Percentiles rank a stretch among this genome's conserved stretches.
Conservation (phyloP, 306 rosid species). For the Trifolium subterraneum region DNA sequence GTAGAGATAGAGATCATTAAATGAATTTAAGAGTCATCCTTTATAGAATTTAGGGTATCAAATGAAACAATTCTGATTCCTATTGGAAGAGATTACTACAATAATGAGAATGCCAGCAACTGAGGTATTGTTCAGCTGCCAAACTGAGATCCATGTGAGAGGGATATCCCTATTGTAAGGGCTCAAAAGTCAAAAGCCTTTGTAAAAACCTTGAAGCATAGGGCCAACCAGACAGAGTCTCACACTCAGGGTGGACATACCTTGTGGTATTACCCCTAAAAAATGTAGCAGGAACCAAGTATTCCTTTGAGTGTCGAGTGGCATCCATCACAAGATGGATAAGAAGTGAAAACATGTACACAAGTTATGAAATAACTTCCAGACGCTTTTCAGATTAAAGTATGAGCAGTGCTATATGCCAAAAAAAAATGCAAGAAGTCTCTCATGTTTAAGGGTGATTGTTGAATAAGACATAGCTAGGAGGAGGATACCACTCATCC, state of each 20-base stretch:
- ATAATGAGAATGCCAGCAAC: slow-evolving; percentile 9
- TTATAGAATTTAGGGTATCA: slow-evolving; percentile 30
- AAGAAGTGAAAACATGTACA: slow-evolving; percentile 26
- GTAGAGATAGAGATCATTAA: slow-evolving; percentile 34
- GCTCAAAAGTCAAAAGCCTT: slow-evolving; percentile 32
- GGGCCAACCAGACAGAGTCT: slow-evolving; percentile 4
- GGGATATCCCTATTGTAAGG: slow-evolving; percentile 3
- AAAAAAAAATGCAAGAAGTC: slow-evolving; percentile 13
- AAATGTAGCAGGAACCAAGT: slow-evolving; percentile 22
- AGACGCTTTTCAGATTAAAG: slow-evolving; percentile 20
- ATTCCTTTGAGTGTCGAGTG: slow-evolving; percentile 4
- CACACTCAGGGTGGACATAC: slow-evolving; percentile 9
- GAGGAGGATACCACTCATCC: slow-evolving; percentile 26
- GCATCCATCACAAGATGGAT: slow-evolving; percentile 32
- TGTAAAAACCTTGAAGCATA: slow-evolving; percentile 8
- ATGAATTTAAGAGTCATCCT: slow-evolving; percentile 12
- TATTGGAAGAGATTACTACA: slow-evolving; percentile 26
- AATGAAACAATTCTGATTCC: slow-evolving; percentile 12
- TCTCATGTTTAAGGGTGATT: slow-evolving; percentile 1
- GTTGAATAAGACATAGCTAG: slow-evolving; percentile 19
- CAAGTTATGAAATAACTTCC: not conserved
- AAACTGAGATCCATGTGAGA: slow-evolving; percentile 4
- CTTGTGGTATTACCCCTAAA: not conserved
- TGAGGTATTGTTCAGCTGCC: not conserved
- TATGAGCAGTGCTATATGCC: slow-evolving; percentile 14